Evolutionary conservation across 495 filamentous ascomycete species (phyloP).

Genomic region (Aspergillus affinis): DNA sequence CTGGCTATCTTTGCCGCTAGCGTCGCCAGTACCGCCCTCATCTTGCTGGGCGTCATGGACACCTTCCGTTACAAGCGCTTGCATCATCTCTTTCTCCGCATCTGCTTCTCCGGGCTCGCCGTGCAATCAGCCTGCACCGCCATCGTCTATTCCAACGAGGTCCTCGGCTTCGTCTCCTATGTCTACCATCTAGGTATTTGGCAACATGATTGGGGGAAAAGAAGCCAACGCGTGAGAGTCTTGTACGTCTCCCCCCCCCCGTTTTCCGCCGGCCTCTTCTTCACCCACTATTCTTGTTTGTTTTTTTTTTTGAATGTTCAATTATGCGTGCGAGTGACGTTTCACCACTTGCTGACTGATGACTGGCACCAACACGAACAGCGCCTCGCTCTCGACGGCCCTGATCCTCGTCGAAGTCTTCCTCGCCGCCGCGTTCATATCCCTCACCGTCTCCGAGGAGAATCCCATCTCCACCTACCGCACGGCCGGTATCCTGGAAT

Average conservation of each 20-base stretch:
- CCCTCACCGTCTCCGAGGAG: slow-evolving; percentile 16
- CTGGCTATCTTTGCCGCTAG: slow-evolving; percentile 21
- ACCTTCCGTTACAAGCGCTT: slow-evolving; percentile 23
- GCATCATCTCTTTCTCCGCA: slow-evolving; percentile 22
- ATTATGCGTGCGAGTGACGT: background rate
- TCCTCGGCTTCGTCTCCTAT: slow-evolving; percentile 17
- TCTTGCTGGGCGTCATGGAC: slow-evolving; percentile 24
- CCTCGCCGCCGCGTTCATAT: slow-evolving; percentile 20
- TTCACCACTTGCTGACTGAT: background rate
- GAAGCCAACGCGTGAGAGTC: slow-evolving; percentile 16
- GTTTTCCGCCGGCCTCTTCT: background rate
- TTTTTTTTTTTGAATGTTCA: background rate
- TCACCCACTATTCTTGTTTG: background rate
- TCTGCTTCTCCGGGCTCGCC: slow-evolving; percentile 23
- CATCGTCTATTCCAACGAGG: slow-evolving; percentile 26
- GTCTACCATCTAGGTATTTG: slow-evolving; percentile 18
- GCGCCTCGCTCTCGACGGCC: slow-evolving; percentile 24
- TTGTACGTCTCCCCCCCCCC: slow-evolving; percentile 14
- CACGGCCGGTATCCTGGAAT: slow-evolving; percentile 22
- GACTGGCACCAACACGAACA: background rate
- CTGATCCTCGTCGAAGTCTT: slow-evolving; percentile 23
- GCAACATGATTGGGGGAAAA: slow-evolving; percentile 18
- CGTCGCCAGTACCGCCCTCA: slow-evolving; percentile 22
- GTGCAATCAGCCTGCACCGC: slow-evolving; percentile 23
- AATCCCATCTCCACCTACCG: slow-evolving; percentile 14